Conservation (phyloP, 805 yeast genomes). For the Ogataea neopini region DNA sequence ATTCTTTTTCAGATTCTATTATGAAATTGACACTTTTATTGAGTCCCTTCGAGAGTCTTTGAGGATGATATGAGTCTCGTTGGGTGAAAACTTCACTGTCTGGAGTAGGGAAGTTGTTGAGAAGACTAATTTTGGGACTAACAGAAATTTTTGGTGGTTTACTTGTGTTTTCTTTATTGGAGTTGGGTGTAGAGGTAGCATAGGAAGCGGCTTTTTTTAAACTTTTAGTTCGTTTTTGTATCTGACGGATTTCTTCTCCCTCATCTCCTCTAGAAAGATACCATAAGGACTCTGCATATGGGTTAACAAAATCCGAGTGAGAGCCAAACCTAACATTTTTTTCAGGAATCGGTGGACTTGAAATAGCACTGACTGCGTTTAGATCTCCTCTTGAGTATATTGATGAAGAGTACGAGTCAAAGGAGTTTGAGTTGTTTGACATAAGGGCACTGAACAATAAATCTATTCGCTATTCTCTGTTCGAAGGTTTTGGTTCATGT, state of each 20-base stretch:
- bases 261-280: constrained; percentile 36
- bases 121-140: constrained; percentile 36
- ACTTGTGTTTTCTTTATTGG: constrained; percentile 2
- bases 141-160: constrained; percentile 6
- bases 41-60: neutral
- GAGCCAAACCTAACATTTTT: neutral
- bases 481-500: too few relatives aligned
- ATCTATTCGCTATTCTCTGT: too few relatives aligned
- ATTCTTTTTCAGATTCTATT: constrained; percentile 37
- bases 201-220: neutral
- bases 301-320: constrained; percentile 29
- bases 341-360: neutral
- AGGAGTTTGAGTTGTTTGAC: constrained; percentile 2
- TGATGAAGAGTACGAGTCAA: constrained; percentile 16
- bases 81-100: constrained; percentile 1
- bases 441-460: too few relatives aligned
- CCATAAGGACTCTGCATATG: constrained; percentile 48
- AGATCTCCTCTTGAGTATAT: constrained; percentile 16
- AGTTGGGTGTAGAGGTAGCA: neutral
- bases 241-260: constrained; percentile 36
- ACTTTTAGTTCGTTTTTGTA: constrained; percentile 25
- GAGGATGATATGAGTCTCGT: constrained; percentile 13
- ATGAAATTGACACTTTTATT: constrained; percentile 29
- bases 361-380: neutral
- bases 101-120: constrained; percentile 26